These are phyloP conservation scores for Aspergillus asperescens DNA, from an alignment of 495 filamentous ascomycete genomes.

Conservation along the genomic window DNA sequence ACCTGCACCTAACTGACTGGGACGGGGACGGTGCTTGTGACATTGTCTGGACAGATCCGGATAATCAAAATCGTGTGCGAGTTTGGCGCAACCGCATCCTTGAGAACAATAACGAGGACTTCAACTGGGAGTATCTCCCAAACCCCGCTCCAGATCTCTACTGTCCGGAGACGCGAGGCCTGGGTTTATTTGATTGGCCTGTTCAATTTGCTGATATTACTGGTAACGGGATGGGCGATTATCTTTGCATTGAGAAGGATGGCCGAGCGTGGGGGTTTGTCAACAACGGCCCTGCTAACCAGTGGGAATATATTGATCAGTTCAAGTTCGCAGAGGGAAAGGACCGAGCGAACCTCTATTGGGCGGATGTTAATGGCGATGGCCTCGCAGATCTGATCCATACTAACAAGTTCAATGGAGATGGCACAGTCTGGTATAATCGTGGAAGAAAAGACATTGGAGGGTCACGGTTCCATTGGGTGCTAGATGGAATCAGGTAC, in stretches of 20 bases:
- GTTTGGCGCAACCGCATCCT: not conserved
- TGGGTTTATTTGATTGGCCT: not conserved
- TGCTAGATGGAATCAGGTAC: not conserved
- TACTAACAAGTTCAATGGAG: conserved; percentile 7
- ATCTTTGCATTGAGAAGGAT: not conserved
- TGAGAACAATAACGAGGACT: not conserved
- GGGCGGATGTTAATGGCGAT: conserved; percentile 4
- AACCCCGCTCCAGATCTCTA: not conserved
- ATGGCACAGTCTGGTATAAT: conserved; percentile 8
- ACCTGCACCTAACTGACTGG: conserved; percentile 3
- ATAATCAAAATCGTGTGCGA: not conserved
- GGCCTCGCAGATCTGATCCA: not conserved
- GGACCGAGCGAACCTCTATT: conserved; percentile 4
- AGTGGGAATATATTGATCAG: not conserved
- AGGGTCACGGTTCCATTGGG: not conserved
- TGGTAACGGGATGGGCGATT: not conserved
- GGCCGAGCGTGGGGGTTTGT: not conserved
- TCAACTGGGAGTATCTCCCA: not conserved
- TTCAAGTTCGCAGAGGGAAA: not conserved
- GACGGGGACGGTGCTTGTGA: conserved; percentile 3
- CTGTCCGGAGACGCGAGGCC: not conserved
- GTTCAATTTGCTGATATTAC: not conserved
- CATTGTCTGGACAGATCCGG: conserved; percentile 5
- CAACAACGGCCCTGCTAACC: not conserved
- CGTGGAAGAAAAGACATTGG: not conserved